Base-by-base conservation (phyloP, 2,329 filamentous ascomycete genomes). In the Botryotinia convoluta region DNA sequence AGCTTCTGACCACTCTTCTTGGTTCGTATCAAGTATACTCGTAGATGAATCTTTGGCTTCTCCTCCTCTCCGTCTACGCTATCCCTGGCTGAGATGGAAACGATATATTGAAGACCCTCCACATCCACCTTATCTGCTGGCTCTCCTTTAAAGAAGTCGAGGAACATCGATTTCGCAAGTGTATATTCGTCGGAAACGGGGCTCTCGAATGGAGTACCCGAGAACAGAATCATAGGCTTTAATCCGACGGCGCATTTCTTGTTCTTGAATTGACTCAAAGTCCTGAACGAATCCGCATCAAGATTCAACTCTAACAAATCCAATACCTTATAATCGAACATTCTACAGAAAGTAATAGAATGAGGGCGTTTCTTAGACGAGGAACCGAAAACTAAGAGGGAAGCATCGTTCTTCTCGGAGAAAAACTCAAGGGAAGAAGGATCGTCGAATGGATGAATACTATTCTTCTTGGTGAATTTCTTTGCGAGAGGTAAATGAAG, bases 391-490 rank as follows among this genome's bases (percentile, higher is more conserved):
- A 96, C 88, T 77, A 98, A 87, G 65, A 98, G 86, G 63, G 91
- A 92, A 80, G 93, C 91, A 83, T 99, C 96, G 84, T 99, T 99
- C 86, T 98, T 99, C 81, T 95, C 91, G 76, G 92, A 92, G 86
- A 99, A 95, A 86, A 99, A 99, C 84, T 98, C 94, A 77, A 98
- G 88, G 71, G 92, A 95, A 42, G 91, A 87, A 76, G 92, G 85
- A 82, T 97, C 94, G 83, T 98, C 95, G 83, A 99, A 99, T 3
- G 96, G 96, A 83, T 96, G 94, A 79, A 97, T 92, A 78, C 90
- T 87, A 84, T 99, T 99, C 86, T 98, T 98, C 88, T 98, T 99
- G 84, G 90, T 93, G 85, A 99, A 97, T 78, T 95, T 94, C 83
- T 97, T 92, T 76, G 91, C 91, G 75, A 95, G 87, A 3, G 95